Base-by-base conservation (phyloP, 306 rosid species). In the Sesbania bispinosa region DNA sequence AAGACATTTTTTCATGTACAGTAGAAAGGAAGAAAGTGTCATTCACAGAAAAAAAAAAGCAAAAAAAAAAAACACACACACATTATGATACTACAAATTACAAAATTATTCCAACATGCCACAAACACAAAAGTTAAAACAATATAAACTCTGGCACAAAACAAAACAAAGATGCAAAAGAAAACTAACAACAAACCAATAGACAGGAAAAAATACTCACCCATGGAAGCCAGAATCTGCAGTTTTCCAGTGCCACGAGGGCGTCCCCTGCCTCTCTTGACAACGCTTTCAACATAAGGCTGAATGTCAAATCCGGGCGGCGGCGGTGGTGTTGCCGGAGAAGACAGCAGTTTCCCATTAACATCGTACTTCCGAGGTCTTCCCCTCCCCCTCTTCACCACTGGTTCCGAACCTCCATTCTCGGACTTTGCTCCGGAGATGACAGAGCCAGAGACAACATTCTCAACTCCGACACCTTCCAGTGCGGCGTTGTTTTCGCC, bases 201-300 rank as follows among this genome's bases (percentile, higher is more conserved):
- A 32, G 13, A 46, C 2, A 23, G 7, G 18, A 20, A 23, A 33
- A 15, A 42, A 63, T 27, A 55, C 75, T 66, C 75, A 87, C 89
- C 92, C 1, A 64, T 7, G 11, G 94, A 69, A 54, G 91, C 85
- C 23, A 84, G 63, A 36, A 59, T 35, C 59, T 88, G 90, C 62
- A 80, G 45, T 54, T 57, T 88, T 2, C 90, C 88, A 0, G 88
- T 23, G 0, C 92, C 90, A 15, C 82, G 86, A 1, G 95, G 92
- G 33, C 89, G 64, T 30, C 95, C 97, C 18, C 83, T 67, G 7
- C 80, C 65, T 30, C 85, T 62, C 41, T 74, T 85, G 0, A 3
- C 6, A 0, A 21, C 6, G 64, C 16, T 50, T 19, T 54, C 27
- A 2, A 62, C 3, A 38, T 2, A 3, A 2, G 47, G 19, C 0